Evolutionary conservation across 2,329 filamentous ascomycete species (phyloP), one percentile per base, ranked within the genome.

Genomic region (Mycogone perniciosa): DNA sequence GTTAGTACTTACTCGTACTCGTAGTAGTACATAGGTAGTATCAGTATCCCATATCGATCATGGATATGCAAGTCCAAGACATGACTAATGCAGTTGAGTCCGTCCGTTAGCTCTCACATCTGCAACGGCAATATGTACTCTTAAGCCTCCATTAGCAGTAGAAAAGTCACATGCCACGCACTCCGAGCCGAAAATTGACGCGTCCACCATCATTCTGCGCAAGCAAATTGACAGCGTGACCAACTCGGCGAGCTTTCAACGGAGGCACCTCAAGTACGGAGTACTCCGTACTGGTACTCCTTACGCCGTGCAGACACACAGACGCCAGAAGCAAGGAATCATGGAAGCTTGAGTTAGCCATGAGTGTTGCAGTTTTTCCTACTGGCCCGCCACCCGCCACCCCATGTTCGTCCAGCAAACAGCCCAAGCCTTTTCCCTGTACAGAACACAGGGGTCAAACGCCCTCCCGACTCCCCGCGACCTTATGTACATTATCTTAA

Each of bases 21-120:
- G 20, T 20, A 20, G 20, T 20, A 20, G 2, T n/a, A n/a, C n/a
- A n/a, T n/a, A n/a, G n/a, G n/a, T 34, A 48, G 4, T 27, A 20
- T 34, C 30, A 42, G 29, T 33, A 27, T 30, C 31, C 27, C 30
- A 26, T 20, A 27, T 49, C 50, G 43, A 46, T 46, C 39, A 35
- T 41, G 41, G 41, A 41, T 45, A 52, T 49, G 50, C 50, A 52
- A 34, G 41, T 46, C 33, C 50, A 44, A 41, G 50, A 42, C 50
- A 39, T 34, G 40, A 38, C 46, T 49, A 37, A 31, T 33, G 34
- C 31, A 37, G 33, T 46, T 37, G 34, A 41, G 44, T 39, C 34
- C 40, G 38, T 37, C 29, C 41, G 29, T 49, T 42, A 44, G 42
- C 42, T 13, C 30, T 38, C 29, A 40, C 42, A 26, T 35, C 50